phyloP scores from a whole-genome alignment of 371 early-diverging fungal species.

The Encephalitozoon cuniculi region DNA sequence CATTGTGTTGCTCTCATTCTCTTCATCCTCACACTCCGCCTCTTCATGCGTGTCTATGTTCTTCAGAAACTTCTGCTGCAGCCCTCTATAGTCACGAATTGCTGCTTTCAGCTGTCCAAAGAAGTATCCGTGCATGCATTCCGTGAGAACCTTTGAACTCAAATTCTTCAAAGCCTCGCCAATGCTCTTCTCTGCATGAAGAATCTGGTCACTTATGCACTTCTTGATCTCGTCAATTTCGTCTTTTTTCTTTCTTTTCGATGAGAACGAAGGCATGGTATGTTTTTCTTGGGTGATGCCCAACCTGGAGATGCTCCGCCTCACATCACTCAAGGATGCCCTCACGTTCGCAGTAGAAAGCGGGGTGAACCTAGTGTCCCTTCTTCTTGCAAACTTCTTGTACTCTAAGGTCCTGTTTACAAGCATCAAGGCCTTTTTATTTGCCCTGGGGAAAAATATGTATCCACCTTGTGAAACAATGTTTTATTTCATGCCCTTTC shows the following conservation, averaged over 20 bases:
- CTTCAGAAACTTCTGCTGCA: conserved; percentile 31
- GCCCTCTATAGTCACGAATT: conserved; percentile 24
- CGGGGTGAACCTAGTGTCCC: background rate
- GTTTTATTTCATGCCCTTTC: background rate
- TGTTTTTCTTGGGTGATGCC: conserved; percentile 27
- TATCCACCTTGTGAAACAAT: background rate
- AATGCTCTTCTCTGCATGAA: background rate
- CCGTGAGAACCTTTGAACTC: background rate
- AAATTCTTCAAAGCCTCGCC: background rate
- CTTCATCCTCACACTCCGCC: conserved; percentile 21
- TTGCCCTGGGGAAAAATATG: background rate
- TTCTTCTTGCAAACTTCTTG: background rate
- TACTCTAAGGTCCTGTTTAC: conserved; percentile 23
- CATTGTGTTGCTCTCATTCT: background rate
- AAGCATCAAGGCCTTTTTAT: conserved; percentile 3
- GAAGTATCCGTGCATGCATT: conserved; percentile 21
- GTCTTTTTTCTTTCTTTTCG: conserved; percentile 8
- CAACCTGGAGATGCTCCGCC: conserved; percentile 2
- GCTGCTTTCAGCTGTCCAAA: conserved; percentile 10
- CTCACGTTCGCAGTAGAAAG: background rate
- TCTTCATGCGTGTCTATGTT: conserved; percentile 1
- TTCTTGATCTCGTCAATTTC: conserved; percentile 27
- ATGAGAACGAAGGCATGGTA: conserved; percentile 34
- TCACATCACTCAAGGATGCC: background rate
- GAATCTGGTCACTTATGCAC: background rate